Percentiles rank a stretch among this genome's conserved stretches.
Evolutionary conservation across 495 filamentous ascomycete genomes (phyloP).

Genomic region (Hypoxylon fragiforme): DNA sequence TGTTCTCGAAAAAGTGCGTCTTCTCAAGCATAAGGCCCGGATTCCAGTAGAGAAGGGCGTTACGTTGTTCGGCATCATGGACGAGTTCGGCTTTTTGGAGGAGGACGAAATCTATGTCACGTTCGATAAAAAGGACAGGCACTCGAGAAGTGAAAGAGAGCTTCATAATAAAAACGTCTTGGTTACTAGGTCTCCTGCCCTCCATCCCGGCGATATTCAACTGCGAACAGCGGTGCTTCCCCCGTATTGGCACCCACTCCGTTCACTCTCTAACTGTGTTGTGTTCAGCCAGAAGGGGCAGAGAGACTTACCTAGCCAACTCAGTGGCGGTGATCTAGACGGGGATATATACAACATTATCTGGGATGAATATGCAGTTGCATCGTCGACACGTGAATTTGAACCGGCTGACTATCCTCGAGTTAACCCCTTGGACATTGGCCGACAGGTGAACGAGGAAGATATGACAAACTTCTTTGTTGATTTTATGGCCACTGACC

Average conservation of each 20-base stretch:
- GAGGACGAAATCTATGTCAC: slow-evolving; percentile 69
- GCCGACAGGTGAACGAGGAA: slow-evolving; percentile 51
- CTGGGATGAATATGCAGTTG: slow-evolving; percentile 57
- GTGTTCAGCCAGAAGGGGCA: slow-evolving; percentile 70
- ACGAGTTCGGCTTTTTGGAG: slow-evolving; percentile 70
- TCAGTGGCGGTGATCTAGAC: slow-evolving; percentile 82
- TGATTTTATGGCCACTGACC: slow-evolving; percentile 76
- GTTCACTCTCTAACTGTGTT: slow-evolving; percentile 67
- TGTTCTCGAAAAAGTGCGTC: slow-evolving; percentile 64
- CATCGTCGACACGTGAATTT: slow-evolving; percentile 36
- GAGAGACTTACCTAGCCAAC: slow-evolving; percentile 73
- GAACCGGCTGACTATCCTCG: slow-evolving; percentile 69
- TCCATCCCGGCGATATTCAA: slow-evolving; percentile 84
- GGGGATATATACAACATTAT: slow-evolving; percentile 80
- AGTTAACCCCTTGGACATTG: slow-evolving; percentile 56
- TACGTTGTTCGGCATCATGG: slow-evolving; percentile 79
- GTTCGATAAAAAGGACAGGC: slow-evolving; percentile 39
- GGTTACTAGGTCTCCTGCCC: slow-evolving; percentile 72
- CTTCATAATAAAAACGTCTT: slow-evolving; percentile 40
- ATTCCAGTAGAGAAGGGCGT: slow-evolving; percentile 70
- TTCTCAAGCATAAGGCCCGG: slow-evolving; percentile 74
- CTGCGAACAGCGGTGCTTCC: slow-evolving; percentile 53
- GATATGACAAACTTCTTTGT: slow-evolving; percentile 82
- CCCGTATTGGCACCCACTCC: slow-evolving; percentile 63
- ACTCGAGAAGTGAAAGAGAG: background rate